Evolutionary conservation across 495 filamentous ascomycete genomes (phyloP).

Genomic region (Halenospora varia): DNA sequence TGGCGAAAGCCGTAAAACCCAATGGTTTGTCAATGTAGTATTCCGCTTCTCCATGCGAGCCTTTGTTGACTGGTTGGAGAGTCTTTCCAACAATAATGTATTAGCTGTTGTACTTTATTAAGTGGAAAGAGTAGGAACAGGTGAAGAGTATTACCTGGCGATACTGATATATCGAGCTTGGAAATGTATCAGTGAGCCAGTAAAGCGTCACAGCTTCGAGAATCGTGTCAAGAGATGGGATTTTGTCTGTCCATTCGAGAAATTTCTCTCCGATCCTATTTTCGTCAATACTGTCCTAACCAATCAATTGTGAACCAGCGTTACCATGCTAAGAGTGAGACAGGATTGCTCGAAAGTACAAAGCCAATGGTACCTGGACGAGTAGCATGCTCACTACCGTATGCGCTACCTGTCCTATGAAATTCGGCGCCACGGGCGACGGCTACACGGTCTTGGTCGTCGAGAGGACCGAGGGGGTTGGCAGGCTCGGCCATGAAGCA

Average conservation of each 20-base stretch:
- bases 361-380: constrained; percentile 59
- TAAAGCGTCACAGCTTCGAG: constrained; percentile 56
- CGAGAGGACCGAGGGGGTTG: constrained; percentile 11
- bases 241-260: constrained; percentile 56
- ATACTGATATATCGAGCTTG: constrained; percentile 54
- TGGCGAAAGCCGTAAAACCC: constrained; percentile 53
- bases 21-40: constrained; percentile 48
- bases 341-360: constrained; percentile 50
- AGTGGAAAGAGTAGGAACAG: too few relatives aligned
- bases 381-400: constrained; percentile 55
- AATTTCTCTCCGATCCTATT: constrained; percentile 68
- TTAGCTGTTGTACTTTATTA: too few relatives aligned
- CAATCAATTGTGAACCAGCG: too few relatives aligned
- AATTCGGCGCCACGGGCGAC: constrained; percentile 34
- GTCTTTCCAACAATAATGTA: too few relatives aligned
- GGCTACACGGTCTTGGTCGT: constrained; percentile 33
- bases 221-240: constrained; percentile 49
- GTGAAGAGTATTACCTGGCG: constrained; percentile 34
- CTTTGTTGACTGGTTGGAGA: constrained; percentile 9
- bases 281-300: too few relatives aligned
- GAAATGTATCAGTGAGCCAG: constrained; percentile 61
- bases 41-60: constrained; percentile 24
- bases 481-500: neutral
- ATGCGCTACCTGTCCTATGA: constrained; percentile 39
- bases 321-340: constrained; percentile 30